Conservation (phyloP, 2,329 filamentous ascomycete genomes). For the Colletotrichum simmondsii region DNA sequence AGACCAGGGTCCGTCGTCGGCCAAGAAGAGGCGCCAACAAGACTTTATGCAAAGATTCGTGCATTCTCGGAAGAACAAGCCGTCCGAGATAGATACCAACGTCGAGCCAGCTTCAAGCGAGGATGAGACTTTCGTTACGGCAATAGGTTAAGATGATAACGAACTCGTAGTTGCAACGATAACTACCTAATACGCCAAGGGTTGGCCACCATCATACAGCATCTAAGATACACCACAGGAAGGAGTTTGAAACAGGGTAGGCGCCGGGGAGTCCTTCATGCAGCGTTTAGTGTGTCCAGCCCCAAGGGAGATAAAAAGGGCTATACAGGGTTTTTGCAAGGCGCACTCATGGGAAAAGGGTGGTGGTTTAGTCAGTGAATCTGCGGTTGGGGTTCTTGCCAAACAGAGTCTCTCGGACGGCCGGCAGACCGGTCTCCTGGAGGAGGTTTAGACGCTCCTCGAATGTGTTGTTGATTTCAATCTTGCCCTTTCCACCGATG, state of each 20-base stretch:
- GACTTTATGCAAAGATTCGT: constrained; percentile 62
- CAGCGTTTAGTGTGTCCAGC: constrained; percentile 19
- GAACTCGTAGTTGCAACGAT: constrained; percentile 28
- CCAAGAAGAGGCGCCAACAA: constrained; percentile 50
- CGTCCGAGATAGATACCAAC: neutral
- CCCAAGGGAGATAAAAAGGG: constrained; percentile 1
- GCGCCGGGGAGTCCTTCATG: constrained; percentile 28
- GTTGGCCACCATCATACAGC: constrained; percentile 36
- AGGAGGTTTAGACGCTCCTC: constrained; percentile 90
- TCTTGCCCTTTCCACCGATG: constrained; percentile 87
- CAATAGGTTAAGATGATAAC: constrained; percentile 25
- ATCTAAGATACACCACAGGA: constrained; percentile 37
- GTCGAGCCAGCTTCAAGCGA: constrained; percentile 17
- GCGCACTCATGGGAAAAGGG: neutral
- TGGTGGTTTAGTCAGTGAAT: constrained; percentile 81
- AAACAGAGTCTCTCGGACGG: constrained; percentile 87
- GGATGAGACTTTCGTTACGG: constrained; percentile 32
- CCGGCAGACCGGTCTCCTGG: constrained; percentile 85
- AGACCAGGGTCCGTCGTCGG: constrained; percentile 49
- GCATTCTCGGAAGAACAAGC: constrained; percentile 39
- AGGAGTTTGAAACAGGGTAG: constrained; percentile 25
- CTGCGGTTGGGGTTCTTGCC: constrained; percentile 95
- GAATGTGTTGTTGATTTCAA: constrained; percentile 98
- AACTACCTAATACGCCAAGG: constrained; percentile 35
- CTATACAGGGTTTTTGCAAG: constrained; percentile 14